Evolutionary conservation across 352 stramenopile species (phyloP).

Genomic region (Blastocystis hominis): DNA sequence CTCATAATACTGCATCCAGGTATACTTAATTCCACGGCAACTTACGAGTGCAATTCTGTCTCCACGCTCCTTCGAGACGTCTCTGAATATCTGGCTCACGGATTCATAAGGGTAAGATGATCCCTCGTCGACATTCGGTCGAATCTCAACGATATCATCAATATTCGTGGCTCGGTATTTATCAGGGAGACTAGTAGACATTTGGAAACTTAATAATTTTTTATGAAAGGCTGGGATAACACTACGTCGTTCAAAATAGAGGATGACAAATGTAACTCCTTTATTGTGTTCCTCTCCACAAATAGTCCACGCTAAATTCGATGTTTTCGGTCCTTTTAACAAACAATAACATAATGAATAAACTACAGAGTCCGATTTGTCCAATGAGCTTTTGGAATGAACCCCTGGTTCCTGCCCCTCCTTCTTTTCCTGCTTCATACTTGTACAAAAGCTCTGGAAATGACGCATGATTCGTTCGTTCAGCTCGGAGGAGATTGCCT

Average conservation of each 20-base stretch:
- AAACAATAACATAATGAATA: background rate
- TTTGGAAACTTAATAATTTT: conserved; percentile 20
- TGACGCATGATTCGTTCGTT: conserved; percentile 13
- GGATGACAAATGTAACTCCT: background rate
- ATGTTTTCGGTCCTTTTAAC: background rate
- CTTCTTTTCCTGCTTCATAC: background rate
- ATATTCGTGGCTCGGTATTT: conserved; percentile 23
- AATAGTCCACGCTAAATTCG: too few species aligned
- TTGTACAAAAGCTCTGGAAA: conserved; percentile 3
- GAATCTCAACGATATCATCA: conserved; percentile 50
- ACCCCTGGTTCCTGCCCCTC: background rate
- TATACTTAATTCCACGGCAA: background rate
- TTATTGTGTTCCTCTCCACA: too few species aligned
- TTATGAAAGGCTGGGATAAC: background rate
- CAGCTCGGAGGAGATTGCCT: background rate
- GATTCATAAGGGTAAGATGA: background rate
- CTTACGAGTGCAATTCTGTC: background rate
- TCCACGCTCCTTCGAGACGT: background rate
- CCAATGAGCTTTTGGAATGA: background rate
- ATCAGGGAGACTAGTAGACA: background rate
- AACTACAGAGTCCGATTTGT: background rate
- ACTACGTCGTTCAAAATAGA: background rate
- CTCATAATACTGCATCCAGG: conserved; percentile 65
- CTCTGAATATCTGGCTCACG: background rate
- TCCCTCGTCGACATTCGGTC: background rate